Conservation (phyloP, 2,329 filamentous ascomycete species). For the Penicillium sp. region DNA sequence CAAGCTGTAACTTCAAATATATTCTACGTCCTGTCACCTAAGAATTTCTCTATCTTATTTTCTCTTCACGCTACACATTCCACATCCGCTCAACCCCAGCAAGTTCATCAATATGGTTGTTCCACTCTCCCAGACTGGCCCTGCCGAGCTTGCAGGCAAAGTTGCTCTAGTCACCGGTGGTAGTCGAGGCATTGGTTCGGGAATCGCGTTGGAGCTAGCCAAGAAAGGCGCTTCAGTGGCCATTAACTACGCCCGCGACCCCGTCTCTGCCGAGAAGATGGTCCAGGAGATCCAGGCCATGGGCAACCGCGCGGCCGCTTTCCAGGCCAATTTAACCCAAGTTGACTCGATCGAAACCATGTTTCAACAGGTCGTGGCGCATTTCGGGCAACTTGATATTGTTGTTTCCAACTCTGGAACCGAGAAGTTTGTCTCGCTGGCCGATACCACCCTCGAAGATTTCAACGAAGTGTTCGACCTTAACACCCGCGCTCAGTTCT, state of each 20-base stretch:
- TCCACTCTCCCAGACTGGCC: constrained; percentile 9
- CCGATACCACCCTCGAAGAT: constrained; percentile 26
- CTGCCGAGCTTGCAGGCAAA: constrained; percentile 34
- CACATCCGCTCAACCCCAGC: not conserved
- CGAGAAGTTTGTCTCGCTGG: constrained; percentile 30
- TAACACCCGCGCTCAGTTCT: constrained; percentile 64
- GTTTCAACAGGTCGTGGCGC: constrained; percentile 62
- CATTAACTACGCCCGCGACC: constrained; percentile 57
- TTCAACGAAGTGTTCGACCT: constrained; percentile 58
- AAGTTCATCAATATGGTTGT: constrained; percentile 15
- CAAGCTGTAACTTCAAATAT: not conserved
- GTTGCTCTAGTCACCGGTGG: constrained; percentile 39
- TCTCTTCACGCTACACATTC: not conserved
- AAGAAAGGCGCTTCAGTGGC: constrained; percentile 41
- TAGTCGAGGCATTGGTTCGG: constrained; percentile 43
- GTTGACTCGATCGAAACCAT: constrained; percentile 62
- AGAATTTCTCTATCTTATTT: not conserved
- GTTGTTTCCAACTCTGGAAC: constrained; percentile 57
- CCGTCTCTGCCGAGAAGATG: constrained; percentile 63
- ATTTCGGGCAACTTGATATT: constrained; percentile 48
- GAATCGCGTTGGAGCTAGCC: constrained; percentile 43
- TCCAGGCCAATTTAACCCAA: constrained; percentile 68
- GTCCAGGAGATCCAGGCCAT: constrained; percentile 65
- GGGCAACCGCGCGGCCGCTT: constrained; percentile 61
- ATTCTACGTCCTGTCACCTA: not conserved